Evolutionary conservation across 1,139 yeast genomes (phyloP).

Genomic region (Diutina scorzettiae): DNA sequence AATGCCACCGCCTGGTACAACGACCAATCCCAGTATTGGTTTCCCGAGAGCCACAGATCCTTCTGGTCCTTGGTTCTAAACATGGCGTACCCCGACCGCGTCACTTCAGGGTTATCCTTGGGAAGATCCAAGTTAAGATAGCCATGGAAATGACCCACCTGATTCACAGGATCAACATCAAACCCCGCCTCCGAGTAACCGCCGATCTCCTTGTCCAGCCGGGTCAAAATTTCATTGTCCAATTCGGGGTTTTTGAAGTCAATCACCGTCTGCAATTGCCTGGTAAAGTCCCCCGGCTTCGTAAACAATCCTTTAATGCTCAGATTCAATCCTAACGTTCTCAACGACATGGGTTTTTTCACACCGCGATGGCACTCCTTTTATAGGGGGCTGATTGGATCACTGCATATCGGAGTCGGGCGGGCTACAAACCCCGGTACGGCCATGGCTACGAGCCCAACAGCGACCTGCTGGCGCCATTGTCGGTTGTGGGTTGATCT

Average conservation of each 20-base stretch:
- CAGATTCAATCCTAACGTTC: constrained; percentile 31
- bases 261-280: constrained; percentile 25
- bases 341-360: constrained; percentile 23
- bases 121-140: constrained; percentile 66
- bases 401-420: constrained; percentile 5
- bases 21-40: constrained; percentile 54
- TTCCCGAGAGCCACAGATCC: constrained; percentile 36
- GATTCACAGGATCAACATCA: constrained; percentile 20
- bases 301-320: constrained; percentile 27
- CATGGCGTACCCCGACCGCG: constrained; percentile 79
- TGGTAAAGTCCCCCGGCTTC: constrained; percentile 19
- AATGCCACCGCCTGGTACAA: constrained; percentile 46
- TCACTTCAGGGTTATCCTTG: constrained; percentile 51
- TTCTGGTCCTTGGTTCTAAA: constrained; percentile 61
- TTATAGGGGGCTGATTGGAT: not conserved
- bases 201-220: constrained; percentile 66
- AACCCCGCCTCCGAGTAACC: constrained; percentile 64
- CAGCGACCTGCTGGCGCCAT: too few species aligned
- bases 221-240: constrained; percentile 34
- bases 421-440: too few species aligned
- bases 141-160: constrained; percentile 57
- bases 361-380: not conserved
- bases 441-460: too few species aligned
- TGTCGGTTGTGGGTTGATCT: too few species aligned
- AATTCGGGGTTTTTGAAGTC: constrained; percentile 11